Percentiles rank a stretch among this genome's conserved stretches.
Evolutionary conservation across 2,329 filamentous ascomycete genomes (phyloP).

Genomic region (Aurifilum marmelostoma): DNA sequence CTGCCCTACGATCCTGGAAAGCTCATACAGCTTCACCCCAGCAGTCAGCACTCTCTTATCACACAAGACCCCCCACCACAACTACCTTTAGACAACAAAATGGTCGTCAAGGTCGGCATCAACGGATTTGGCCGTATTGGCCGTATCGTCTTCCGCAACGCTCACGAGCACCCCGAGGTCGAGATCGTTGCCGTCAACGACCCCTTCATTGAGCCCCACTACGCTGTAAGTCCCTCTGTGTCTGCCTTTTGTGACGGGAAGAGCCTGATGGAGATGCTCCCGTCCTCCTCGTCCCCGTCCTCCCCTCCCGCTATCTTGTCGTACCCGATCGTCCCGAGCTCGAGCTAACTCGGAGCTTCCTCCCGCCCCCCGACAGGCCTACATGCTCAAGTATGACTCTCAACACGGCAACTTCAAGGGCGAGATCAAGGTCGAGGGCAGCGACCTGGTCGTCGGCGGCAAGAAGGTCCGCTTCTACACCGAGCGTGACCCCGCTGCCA

Average conservation of each 20-base stretch:
- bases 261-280: constrained; percentile 8
- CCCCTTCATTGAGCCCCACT: constrained; percentile 97
- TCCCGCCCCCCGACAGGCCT: constrained; percentile 62
- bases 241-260: too few relatives aligned
- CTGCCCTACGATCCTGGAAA: constrained; percentile 15
- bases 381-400: constrained; percentile 99
- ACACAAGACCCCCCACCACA: neutral
- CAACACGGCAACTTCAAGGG: constrained; percentile 98
- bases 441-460: constrained; percentile 85
- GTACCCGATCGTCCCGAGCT: constrained; percentile 2
- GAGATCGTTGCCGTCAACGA: constrained; percentile 98
- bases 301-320: neutral
- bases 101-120: constrained; percentile 83
- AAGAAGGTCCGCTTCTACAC: constrained; percentile 94
- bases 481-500: constrained; percentile 85
- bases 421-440: constrained; percentile 71
- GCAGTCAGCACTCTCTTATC: neutral
- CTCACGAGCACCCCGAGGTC: constrained; percentile 85
- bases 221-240: constrained; percentile 76
- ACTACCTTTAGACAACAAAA: constrained; percentile 46
- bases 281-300: neutral
- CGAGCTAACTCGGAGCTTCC: constrained; percentile 36
- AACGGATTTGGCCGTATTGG: constrained; percentile 99
- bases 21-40: constrained; percentile 1
- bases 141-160: constrained; percentile 98